A percentile compares a stretch with the other conserved stretches of the same genome.
These are phyloP conservation scores for Geosmithia flava DNA, from an alignment of 2,329 filamentous ascomycete genomes.

Conservation along the genomic window DNA sequence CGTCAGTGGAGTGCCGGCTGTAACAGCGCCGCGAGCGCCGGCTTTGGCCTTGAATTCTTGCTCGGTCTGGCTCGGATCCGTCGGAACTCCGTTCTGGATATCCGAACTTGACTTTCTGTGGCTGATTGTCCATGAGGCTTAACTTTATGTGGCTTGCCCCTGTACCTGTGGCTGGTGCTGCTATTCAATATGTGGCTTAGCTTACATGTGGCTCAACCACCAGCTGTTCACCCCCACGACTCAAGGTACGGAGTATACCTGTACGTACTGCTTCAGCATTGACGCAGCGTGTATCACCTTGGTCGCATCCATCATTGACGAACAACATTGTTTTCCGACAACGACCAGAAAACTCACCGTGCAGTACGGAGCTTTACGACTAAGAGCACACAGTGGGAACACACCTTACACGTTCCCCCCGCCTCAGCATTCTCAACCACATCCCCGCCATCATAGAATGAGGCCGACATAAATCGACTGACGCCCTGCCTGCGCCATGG, in stretches of 20 bases:
- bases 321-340: neutral
- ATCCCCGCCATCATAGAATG: slow-evolving; percentile 2
- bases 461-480: slow-evolving; percentile 2
- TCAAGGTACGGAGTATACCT: too few species aligned
- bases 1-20: neutral
- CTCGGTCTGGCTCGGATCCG: slow-evolving; percentile 16
- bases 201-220: neutral
- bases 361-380: neutral
- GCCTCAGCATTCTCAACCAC: neutral
- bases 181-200: neutral
- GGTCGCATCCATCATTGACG: neutral
- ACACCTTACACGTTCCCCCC: too few species aligned
- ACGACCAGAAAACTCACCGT: neutral
- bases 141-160: neutral
- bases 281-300: neutral
- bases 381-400: neutral
- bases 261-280: too few species aligned
- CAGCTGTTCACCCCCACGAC: too few species aligned
- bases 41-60: neutral
- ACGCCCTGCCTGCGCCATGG: slow-evolving; percentile 26
- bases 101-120: neutral
- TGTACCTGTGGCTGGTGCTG: neutral
- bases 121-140: neutral
- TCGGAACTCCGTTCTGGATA: slow-evolving; percentile 8
- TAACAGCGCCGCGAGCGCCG: neutral